These are phyloP conservation scores for Mycena alexandri DNA, from an alignment of 768 basidiomycete genomes.

Conservation along the genomic window DNA sequence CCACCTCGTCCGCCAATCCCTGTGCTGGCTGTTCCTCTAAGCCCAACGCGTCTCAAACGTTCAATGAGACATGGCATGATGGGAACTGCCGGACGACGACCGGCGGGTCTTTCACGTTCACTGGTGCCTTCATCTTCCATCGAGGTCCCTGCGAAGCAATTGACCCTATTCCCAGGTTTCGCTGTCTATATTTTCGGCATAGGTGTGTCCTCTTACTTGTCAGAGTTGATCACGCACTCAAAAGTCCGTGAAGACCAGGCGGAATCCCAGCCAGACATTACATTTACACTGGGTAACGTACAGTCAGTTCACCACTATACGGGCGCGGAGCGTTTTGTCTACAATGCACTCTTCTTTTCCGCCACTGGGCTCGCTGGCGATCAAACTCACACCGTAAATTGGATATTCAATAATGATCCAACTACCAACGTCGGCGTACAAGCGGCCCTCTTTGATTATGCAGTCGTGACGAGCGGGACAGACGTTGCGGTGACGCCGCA, in stretches of 20 bases:
- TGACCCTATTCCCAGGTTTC: constrained; percentile 13
- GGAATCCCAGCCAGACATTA: constrained; percentile 29
- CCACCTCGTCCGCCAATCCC: constrained; percentile 24
- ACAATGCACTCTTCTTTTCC: constrained; percentile 37
- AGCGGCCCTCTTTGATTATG: constrained; percentile 33
- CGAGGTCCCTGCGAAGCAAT: background rate
- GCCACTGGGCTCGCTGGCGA: constrained; percentile 32
- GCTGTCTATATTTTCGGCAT: constrained; percentile 36
- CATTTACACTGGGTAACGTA: constrained; percentile 28
- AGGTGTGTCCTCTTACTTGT: background rate
- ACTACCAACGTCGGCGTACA: constrained; percentile 27
- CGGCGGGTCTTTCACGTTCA: constrained; percentile 34
- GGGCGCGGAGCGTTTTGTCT: constrained; percentile 31
- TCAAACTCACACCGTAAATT: constrained; percentile 30
- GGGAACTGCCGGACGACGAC: constrained; percentile 35
- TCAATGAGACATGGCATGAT: constrained; percentile 24
- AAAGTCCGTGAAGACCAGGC: constrained; percentile 20
- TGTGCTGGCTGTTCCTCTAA: constrained; percentile 30
- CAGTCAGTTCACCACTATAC: constrained; percentile 26
- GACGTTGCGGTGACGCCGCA: background rate
- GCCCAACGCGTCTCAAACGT: constrained; percentile 27
- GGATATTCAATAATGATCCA: constrained; percentile 27
- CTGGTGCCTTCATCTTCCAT: constrained; percentile 7
- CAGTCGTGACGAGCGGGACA: constrained; percentile 34
- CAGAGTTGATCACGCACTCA: no score